Conservation (phyloP, 2,329 filamentous ascomycete species). For the Helotiales sp. region DNA sequence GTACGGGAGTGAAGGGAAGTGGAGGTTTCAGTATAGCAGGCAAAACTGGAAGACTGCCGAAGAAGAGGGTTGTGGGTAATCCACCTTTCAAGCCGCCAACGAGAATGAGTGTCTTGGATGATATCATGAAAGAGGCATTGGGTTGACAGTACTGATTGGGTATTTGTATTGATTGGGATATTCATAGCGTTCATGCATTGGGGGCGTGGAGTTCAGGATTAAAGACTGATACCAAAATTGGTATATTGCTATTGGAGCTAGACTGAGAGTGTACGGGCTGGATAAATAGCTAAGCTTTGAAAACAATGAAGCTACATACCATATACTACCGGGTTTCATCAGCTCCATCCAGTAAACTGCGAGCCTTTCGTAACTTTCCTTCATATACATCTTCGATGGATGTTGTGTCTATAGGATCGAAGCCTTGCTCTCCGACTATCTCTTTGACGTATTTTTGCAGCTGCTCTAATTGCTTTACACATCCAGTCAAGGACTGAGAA, state of each 20-base stretch:
- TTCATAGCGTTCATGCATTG: background rate
- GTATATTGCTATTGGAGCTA: slow-evolving; percentile 8
- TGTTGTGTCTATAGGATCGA: slow-evolving; percentile 20
- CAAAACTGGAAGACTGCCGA: slow-evolving; percentile 45
- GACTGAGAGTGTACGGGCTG: background rate
- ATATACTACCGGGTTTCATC: background rate
- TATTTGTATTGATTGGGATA: slow-evolving; percentile 1
- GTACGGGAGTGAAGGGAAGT: background rate
- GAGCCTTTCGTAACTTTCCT: background rate
- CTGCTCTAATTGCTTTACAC: slow-evolving; percentile 52
- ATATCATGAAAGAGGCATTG: slow-evolving; percentile 70
- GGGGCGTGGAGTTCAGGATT: slow-evolving; percentile 14
- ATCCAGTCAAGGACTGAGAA: slow-evolving; percentile 53
- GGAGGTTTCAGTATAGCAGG: background rate
- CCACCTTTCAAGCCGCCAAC: slow-evolving; percentile 47
- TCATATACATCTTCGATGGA: slow-evolving; percentile 13
- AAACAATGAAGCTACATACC: background rate
- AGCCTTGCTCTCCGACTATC: slow-evolving; percentile 55
- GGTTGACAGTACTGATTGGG: slow-evolving; percentile 1
- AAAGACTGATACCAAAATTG: slow-evolving; percentile 4
- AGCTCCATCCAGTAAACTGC: background rate
- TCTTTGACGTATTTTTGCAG: slow-evolving; percentile 57
- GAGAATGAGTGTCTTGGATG: slow-evolving; percentile 49
- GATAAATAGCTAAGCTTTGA: background rate
- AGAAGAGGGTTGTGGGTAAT: slow-evolving; percentile 57